phyloP scores from a whole-genome alignment of 2,329 filamentous ascomycete species.

The Parascedosporium putredinis region DNA sequence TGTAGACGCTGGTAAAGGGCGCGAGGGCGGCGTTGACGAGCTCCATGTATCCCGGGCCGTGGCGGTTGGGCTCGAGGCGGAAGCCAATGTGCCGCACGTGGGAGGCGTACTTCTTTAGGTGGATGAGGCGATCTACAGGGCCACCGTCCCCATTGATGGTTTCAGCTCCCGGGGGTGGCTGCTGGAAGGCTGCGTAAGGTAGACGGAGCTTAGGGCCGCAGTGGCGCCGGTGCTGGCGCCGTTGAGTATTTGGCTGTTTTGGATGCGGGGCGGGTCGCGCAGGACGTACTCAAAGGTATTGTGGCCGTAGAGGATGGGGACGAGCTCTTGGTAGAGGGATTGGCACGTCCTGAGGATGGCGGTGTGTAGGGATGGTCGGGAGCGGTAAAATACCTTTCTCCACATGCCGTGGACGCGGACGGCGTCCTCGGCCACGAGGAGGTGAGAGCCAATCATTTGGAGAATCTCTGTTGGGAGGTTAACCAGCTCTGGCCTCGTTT shows the following conservation, averaged over 20 bases:
- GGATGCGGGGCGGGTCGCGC: slow-evolving; percentile 23
- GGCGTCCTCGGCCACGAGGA: slow-evolving; percentile 21
- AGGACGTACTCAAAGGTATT: slow-evolving; percentile 38
- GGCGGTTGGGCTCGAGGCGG: slow-evolving; percentile 20
- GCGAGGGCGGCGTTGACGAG: slow-evolving; percentile 11
- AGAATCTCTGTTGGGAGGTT: slow-evolving; percentile 21
- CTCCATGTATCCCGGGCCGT: slow-evolving; percentile 20
- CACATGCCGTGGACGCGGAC: slow-evolving; percentile 25
- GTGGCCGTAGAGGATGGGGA: slow-evolving; percentile 32
- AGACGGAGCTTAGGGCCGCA: too few relatives aligned
- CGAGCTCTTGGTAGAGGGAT: slow-evolving; percentile 25
- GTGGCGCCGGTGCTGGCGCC: not conserved
- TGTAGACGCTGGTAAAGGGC: slow-evolving; percentile 8
- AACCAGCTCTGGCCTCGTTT: too few relatives aligned
- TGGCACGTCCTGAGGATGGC: slow-evolving; percentile 27
- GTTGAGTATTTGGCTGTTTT: slow-evolving; percentile 12
- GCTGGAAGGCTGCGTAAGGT: too few relatives aligned
- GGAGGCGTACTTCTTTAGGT: slow-evolving; percentile 5
- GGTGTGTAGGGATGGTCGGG: slow-evolving; percentile 18
- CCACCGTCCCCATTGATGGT: too few relatives aligned
- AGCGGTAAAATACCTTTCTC: slow-evolving; percentile 21
- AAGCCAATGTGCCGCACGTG: slow-evolving; percentile 18
- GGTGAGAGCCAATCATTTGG: slow-evolving; percentile 19
- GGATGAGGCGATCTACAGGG: slow-evolving; percentile 5
- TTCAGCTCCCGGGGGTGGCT: too few relatives aligned